Evolutionary conservation across 352 stramenopile species (phyloP), one percentile per base, ranked within the genome.

Genomic region (Pythium oligandrum): DNA sequence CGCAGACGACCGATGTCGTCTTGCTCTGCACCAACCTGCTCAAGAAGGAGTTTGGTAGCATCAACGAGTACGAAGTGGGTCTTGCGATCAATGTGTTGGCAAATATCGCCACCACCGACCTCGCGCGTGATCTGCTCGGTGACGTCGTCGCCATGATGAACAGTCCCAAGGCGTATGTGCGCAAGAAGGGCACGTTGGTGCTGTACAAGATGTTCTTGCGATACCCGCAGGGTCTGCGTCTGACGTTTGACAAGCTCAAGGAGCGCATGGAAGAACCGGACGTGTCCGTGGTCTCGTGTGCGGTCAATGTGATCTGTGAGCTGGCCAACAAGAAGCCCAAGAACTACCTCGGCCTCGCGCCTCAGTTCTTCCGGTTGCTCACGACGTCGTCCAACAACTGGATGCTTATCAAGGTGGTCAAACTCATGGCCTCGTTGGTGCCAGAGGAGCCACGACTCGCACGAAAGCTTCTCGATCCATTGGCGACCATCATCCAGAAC

Each of bases 341-440:
- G 63, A 99, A 99, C 70, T 99, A 99, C 77, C 60, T 99, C 37
- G 88, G 90, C 1, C 75, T 99, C 46, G 97, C 97, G 9, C 97
- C 97, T 9, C 85, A 98, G 47, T 99, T 99, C 71, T 99, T 99
- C 86, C 84, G 95, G 36, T 71, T 99, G 34, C 78, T 99, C 39
- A 99, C 94, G 33, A 98, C 90, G 43, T 97, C 86, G 6, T 97
- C 86, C 56, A 99, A 99, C 75, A 99, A 99, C 75, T 99, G 97
- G 97, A 99, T 99, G 96, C 87, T 99, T 51, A 99, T 99, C 78
- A 99, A 99, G 74, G 96, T 99, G 6, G 96, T 99, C 48, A 99
- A 99, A 75, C 84, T 99, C 42, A 73, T 99, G 57, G 94, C 93
- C 32, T 96, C 89, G 33, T 73, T 99, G 10, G 96, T 99, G 37